These are phyloP conservation scores for Zymoseptoria tritici DNA, from an alignment of 2,329 filamentous ascomycete species.

Conservation along the genomic window DNA sequence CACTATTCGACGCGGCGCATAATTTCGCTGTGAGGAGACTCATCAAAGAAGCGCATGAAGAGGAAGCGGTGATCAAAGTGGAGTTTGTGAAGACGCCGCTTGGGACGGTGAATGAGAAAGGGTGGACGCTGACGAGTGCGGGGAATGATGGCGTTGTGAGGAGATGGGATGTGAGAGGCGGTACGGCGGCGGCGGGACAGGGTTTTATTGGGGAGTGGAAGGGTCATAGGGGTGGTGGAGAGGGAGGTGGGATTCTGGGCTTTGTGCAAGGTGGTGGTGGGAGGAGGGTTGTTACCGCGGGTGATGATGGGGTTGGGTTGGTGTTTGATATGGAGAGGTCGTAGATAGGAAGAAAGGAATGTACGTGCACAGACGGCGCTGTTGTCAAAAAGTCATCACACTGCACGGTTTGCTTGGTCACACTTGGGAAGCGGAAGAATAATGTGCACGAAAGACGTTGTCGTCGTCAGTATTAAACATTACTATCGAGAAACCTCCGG, in stretches of 20 bases:
- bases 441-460: not conserved
- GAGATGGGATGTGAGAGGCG: conserved; percentile 74
- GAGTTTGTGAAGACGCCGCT: conserved; percentile 61
- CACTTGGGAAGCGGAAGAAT: not conserved
- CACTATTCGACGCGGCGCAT: conserved; percentile 77
- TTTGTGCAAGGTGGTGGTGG: conserved; percentile 78
- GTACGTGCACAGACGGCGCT: not conserved
- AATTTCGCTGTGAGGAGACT: conserved; percentile 80
- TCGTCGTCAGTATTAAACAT: not conserved
- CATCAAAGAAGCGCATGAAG: conserved; percentile 75
- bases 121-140: conserved; percentile 72
- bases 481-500: not conserved
- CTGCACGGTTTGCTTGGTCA: not conserved
- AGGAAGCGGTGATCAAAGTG: conserved; percentile 85
- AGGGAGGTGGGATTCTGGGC: conserved; percentile 74
- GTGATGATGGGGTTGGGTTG: conserved; percentile 69
- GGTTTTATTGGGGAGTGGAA: conserved; percentile 81
- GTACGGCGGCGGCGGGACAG: conserved; percentile 57
- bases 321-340: conserved; percentile 44
- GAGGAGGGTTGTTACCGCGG: conserved; percentile 74
- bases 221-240: conserved; percentile 72
- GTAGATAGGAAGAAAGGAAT: not conserved
- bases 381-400: not conserved
- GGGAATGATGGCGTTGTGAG: conserved; percentile 89
- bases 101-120: conserved; percentile 27